Conservation (phyloP, 805 yeast species). For the Saccharomycopsis schoenii region DNA sequence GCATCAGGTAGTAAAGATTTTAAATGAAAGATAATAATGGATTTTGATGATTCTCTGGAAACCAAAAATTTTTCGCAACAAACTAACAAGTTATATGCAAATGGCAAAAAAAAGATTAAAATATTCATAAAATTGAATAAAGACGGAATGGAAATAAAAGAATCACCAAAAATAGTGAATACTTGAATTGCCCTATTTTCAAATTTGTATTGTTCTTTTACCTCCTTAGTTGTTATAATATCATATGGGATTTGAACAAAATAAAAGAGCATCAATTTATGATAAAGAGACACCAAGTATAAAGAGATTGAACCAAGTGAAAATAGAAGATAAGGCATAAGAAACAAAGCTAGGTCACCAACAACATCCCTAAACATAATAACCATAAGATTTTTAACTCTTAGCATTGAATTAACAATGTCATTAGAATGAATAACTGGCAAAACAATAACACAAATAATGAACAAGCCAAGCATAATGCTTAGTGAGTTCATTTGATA, state of each 20-base stretch:
- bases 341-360: background rate
- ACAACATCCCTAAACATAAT: background rate
- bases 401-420: slow-evolving; percentile 17
- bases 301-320: background rate
- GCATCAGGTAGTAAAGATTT: background rate
- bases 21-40: background rate
- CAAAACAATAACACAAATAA: slow-evolving; percentile 21
- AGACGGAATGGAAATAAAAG: background rate
- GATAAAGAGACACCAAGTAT: background rate
- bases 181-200: background rate
- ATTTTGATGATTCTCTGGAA: background rate
- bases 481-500: slow-evolving; percentile 13
- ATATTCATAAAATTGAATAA: background rate
- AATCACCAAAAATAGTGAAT: background rate
- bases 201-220: background rate
- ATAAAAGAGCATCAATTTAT: background rate
- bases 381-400: background rate
- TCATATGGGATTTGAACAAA: background rate
- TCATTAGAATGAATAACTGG: slow-evolving; percentile 16
- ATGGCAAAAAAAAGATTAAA: background rate
- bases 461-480: slow-evolving; percentile 6
- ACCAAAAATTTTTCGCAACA: background rate
- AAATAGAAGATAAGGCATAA: background rate
- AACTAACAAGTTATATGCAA: background rate
- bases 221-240: background rate